These are phyloP conservation scores for Diaporthe citrichinensis DNA, from an alignment of 2,329 filamentous ascomycete genomes.

Conservation along the genomic window DNA sequence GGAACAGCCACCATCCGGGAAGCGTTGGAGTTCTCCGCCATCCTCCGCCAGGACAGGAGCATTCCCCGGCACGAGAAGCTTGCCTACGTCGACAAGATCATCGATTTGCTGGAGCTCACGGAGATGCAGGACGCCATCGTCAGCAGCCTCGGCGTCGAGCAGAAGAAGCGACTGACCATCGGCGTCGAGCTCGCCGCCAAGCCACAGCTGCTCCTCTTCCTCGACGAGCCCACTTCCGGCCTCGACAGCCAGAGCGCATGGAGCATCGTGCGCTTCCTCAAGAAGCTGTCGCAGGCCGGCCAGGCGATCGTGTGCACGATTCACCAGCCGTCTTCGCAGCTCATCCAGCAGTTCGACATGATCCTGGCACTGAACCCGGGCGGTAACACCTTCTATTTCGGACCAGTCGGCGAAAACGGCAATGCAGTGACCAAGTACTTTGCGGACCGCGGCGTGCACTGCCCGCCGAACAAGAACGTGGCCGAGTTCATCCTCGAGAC, in stretches of 20 bases:
- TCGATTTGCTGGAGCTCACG: constrained; percentile 77
- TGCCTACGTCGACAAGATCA: constrained; percentile 78
- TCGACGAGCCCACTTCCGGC: constrained; percentile 83
- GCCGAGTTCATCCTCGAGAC: constrained; percentile 74
- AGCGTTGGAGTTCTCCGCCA: constrained; percentile 75
- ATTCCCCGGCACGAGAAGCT: constrained; percentile 73
- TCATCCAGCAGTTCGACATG: constrained; percentile 64
- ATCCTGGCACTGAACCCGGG: constrained; percentile 70
- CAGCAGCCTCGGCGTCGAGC: constrained; percentile 71
- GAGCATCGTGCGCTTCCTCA: constrained; percentile 78
- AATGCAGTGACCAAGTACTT: constrained; percentile 69
- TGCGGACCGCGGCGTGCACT: constrained; percentile 67
- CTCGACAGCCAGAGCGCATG: constrained; percentile 81
- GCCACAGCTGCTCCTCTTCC: constrained; percentile 78
- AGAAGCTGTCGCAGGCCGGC: constrained; percentile 68
- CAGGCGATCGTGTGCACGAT: constrained; percentile 62
- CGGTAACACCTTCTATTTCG: constrained; percentile 81
- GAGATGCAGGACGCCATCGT: constrained; percentile 78
- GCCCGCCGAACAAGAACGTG: constrained; percentile 67
- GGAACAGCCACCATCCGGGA: constrained; percentile 77
- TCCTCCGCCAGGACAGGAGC: constrained; percentile 74
- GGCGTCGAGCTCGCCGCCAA: constrained; percentile 82
- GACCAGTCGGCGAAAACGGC: constrained; percentile 77
- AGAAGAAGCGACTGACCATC: constrained; percentile 74
- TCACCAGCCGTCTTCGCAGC: constrained; percentile 59